Evolutionary conservation across 257 asterid species (phyloP).

Genomic region (Perilla frutescens): DNA sequence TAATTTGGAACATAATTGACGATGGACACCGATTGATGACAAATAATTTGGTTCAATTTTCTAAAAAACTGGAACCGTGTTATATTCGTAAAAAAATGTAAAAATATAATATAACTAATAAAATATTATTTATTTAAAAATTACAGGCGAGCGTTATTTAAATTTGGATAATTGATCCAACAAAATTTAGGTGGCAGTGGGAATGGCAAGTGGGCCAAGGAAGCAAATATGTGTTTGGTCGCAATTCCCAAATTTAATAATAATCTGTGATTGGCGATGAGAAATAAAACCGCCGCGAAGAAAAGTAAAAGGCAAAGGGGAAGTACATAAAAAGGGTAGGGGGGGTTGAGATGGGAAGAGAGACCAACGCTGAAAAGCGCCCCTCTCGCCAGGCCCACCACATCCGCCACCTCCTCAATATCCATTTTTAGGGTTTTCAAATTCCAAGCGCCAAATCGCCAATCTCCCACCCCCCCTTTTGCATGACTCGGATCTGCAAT

Average conservation of each 20-base stretch:
- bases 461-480: slow-evolving; percentile 32
- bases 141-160: too few species aligned
- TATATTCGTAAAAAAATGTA: too few species aligned
- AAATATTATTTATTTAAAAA: too few species aligned
- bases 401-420: slow-evolving; percentile 53
- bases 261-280: neutral
- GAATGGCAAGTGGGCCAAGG: neutral
- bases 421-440: slow-evolving; percentile 63
- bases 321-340: slow-evolving; percentile 10
- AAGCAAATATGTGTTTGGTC: neutral
- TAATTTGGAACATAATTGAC: too few species aligned
- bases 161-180: too few species aligned
- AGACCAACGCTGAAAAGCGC: slow-evolving; percentile 46
- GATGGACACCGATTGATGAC: too few species aligned
- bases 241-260: neutral
- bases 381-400: slow-evolving; percentile 44
- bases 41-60: too few species aligned
- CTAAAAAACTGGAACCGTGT: too few species aligned
- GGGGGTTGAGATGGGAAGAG: neutral
- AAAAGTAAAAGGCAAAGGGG: slow-evolving; percentile 29
- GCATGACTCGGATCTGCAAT: slow-evolving; percentile 61
- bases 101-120: too few species aligned
- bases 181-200: neutral
- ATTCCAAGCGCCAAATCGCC: slow-evolving; percentile 55
- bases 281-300: slow-evolving; percentile 39